Percentiles rank a stretch among this genome's conserved stretches.
phyloP scores from a whole-genome alignment of 1,139 yeast genomes.

The Saccharomyces hybrid region DNA sequence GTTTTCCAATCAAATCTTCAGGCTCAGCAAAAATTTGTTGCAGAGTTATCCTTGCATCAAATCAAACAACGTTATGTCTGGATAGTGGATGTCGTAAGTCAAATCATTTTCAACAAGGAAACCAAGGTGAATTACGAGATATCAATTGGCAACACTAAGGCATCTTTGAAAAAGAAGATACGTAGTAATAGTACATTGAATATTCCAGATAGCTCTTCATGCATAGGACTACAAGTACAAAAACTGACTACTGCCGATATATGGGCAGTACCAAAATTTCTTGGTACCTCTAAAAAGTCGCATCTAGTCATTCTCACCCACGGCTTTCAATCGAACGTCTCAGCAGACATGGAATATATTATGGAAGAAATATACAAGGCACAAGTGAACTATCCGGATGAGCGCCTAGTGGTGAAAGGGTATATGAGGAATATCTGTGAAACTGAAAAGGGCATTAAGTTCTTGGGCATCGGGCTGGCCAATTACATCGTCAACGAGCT shows the following conservation, averaged over 20 bases:
- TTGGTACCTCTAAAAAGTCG: constrained; percentile 8
- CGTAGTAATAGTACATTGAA: neutral
- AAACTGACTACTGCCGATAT: constrained; percentile 59
- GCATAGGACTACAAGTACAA: constrained; percentile 7
- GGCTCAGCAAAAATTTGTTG: constrained; percentile 57
- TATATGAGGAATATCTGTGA: constrained; percentile 77
- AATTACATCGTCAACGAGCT: constrained; percentile 62
- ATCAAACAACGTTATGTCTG: constrained; percentile 49
- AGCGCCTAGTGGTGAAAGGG: constrained; percentile 70
- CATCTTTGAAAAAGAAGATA: neutral
- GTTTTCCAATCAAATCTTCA: constrained; percentile 63
- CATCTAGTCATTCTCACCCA: constrained; percentile 51
- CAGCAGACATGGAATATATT: constrained; percentile 80
- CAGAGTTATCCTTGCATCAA: constrained; percentile 42
- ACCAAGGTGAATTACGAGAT: constrained; percentile 68
- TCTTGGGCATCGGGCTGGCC: constrained; percentile 75
- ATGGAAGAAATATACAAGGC: constrained; percentile 71
- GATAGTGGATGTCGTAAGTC: constrained; percentile 79
- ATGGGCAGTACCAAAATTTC: constrained; percentile 38
- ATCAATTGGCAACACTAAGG: constrained; percentile 44
- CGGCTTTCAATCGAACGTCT: constrained; percentile 83
- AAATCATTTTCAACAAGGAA: constrained; percentile 65
- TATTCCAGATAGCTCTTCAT: constrained; percentile 18
- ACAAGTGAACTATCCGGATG: constrained; percentile 35
- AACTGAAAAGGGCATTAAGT: constrained; percentile 86